A percentile compares a stretch with the other conserved stretches of the same genome.
These are phyloP conservation scores for Lignosus rhinocerotis DNA, from an alignment of 1,284 basidiomycete species.

Conservation along the genomic window DNA sequence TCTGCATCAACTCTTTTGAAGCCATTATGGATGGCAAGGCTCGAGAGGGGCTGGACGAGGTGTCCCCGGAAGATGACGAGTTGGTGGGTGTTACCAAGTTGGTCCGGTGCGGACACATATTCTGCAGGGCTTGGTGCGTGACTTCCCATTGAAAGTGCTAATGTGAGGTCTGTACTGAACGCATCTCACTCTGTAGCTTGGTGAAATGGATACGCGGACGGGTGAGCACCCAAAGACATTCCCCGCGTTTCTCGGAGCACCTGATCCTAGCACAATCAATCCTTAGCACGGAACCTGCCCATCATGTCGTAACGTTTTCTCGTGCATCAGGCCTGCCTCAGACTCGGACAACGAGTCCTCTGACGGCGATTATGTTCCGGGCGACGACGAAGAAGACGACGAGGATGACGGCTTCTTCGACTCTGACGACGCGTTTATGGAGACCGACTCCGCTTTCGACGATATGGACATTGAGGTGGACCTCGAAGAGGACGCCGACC, in stretches of 20 bases:
- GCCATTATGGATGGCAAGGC: conserved; percentile 39
- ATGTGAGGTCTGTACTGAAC: background rate
- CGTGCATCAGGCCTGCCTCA: conserved; percentile 49
- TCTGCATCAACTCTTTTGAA: conserved; percentile 58
- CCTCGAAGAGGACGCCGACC: conserved; percentile 22
- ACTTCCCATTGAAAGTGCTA: background rate
- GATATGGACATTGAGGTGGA: conserved; percentile 34
- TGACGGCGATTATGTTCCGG: conserved; percentile 66
- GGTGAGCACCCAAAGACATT: conserved; percentile 35
- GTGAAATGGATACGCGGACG: conserved; percentile 62
- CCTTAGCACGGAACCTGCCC: conserved; percentile 70
- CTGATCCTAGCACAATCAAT: background rate
- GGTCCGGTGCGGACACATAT: conserved; percentile 60
- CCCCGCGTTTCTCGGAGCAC: conserved; percentile 10
- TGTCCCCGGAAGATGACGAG: conserved; percentile 16
- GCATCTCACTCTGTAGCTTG: conserved; percentile 40
- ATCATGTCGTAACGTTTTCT: conserved; percentile 59
- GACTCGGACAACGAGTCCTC: conserved; percentile 65
- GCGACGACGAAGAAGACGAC: conserved; percentile 47
- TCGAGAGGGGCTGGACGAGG: conserved; percentile 23
- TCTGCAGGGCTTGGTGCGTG: conserved; percentile 65
- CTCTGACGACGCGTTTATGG: conserved; percentile 38
- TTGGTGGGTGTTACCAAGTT: conserved; percentile 55
- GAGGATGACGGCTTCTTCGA: conserved; percentile 45
- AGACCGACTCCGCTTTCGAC: conserved; percentile 30